Conservation (phyloP, 2,329 filamentous ascomycete genomes). For the Teratosphaeria epicoccoides region DNA sequence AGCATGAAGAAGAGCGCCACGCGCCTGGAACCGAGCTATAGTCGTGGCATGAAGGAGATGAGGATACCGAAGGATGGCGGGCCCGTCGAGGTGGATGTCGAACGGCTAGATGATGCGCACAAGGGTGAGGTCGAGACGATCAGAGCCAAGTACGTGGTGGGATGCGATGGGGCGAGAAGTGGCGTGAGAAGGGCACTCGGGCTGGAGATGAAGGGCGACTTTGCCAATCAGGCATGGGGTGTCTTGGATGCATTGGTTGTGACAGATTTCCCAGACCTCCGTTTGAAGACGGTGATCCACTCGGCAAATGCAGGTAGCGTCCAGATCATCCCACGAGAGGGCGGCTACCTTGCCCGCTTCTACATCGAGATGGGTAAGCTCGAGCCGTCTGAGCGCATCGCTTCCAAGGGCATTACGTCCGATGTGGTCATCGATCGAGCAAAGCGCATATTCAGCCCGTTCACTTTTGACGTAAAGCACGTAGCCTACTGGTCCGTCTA, state of each 20-base stretch:
- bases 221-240: slow-evolving; percentile 27
- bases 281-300: slow-evolving; percentile 37
- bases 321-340: slow-evolving; percentile 58
- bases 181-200: slow-evolving; percentile 21
- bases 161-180: slow-evolving; percentile 27
- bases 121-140: slow-evolving; percentile 21
- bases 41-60: slow-evolving; percentile 15
- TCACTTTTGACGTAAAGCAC: slow-evolving; percentile 53
- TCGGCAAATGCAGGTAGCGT: slow-evolving; percentile 59
- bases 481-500: slow-evolving; percentile 61
- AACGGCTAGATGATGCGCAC: slow-evolving; percentile 27
- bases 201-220: slow-evolving; percentile 26
- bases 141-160: slow-evolving; percentile 25
- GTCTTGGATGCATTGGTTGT: slow-evolving; percentile 26
- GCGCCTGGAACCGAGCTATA: slow-evolving; percentile 22
- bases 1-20: slow-evolving; percentile 24
- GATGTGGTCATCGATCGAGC: slow-evolving; percentile 53
- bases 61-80: slow-evolving; percentile 28
- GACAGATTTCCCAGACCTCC: slow-evolving; percentile 43
- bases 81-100: slow-evolving; percentile 41
- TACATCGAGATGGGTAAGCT: slow-evolving; percentile 29
- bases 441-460: slow-evolving; percentile 55
- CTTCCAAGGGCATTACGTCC: slow-evolving; percentile 53
- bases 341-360: slow-evolving; percentile 24
- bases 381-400: slow-evolving; percentile 39